phyloP scores from a whole-genome alignment of 23 red algal species.

The Gracilaria domingensis region DNA sequence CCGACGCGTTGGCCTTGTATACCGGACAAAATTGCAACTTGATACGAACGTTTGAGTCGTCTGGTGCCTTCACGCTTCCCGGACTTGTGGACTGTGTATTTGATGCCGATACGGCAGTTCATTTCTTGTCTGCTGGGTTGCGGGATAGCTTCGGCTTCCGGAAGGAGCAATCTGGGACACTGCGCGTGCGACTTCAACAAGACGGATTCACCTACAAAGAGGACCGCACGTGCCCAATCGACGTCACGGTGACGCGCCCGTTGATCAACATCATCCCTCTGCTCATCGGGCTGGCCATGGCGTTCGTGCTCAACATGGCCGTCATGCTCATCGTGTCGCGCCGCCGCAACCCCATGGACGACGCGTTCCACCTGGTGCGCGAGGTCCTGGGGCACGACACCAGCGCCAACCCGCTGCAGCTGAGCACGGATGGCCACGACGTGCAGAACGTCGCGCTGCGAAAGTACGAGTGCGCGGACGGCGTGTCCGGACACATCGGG shows the following conservation, averaged over 20 bases:
- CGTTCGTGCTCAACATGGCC: background rate
- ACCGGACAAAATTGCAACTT: background rate
- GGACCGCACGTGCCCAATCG: background rate
- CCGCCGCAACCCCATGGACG: background rate
- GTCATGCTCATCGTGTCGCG: background rate
- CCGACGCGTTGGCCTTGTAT: background rate
- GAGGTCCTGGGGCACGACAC: conserved; percentile 26
- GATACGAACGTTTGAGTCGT: too few species aligned
- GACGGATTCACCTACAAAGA: background rate
- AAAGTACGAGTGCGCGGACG: background rate
- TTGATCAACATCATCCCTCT: conserved; percentile 18
- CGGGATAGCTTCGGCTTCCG: background rate
- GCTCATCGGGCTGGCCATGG: background rate
- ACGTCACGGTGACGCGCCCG: background rate
- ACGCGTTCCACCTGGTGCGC: conserved; percentile 8
- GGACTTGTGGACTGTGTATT: background rate
- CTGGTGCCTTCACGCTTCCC: too few species aligned
- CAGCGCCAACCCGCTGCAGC: conserved; percentile 27
- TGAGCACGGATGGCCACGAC: background rate
- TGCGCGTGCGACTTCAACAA: background rate
- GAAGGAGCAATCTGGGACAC: background rate
- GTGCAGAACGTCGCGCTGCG: background rate
- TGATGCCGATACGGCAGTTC: background rate
- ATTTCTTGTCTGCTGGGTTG: background rate
- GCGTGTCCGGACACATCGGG: background rate